A percentile compares a stretch with the other conserved stretches of the same genome.
phyloP scores from a whole-genome alignment of 495 filamentous ascomycete species.

The Amphirosellinia nigrospora region DNA sequence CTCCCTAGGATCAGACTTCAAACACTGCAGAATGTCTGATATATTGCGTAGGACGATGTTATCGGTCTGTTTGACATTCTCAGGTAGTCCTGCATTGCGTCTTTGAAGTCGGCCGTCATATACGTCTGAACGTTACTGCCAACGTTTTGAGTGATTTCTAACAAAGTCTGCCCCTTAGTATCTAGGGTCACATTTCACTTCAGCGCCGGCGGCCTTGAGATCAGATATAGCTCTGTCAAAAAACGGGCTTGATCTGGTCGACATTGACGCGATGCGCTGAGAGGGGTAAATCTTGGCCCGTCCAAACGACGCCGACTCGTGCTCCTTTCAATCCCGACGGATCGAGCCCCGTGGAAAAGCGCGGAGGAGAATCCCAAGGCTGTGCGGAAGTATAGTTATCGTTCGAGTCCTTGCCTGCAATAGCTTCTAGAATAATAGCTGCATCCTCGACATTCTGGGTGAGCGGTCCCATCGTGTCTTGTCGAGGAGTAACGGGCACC shows the following conservation, averaged over 20 bases:
- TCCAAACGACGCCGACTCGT: constrained; percentile 46
- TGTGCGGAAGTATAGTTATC: constrained; percentile 30
- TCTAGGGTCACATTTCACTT: constrained; percentile 12
- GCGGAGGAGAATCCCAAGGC: constrained; percentile 57
- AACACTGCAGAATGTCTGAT: constrained; percentile 11
- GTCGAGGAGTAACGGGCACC: constrained; percentile 65
- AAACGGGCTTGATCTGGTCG: constrained; percentile 18
- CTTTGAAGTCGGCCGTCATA: constrained; percentile 1
- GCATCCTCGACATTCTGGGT: constrained; percentile 70
- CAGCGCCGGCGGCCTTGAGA: constrained; percentile 12
- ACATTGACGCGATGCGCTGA: constrained; percentile 27
- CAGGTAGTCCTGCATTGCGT: constrained; percentile 2
- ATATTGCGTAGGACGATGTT: constrained; percentile 1
- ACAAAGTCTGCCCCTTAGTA: not conserved
- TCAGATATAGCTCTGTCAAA: constrained; percentile 28
- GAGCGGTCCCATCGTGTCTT: constrained; percentile 72
- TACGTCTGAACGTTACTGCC: not conserved
- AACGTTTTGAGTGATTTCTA: not conserved
- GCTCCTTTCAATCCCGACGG: constrained; percentile 39
- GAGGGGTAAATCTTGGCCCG: constrained; percentile 28
- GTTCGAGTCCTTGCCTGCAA: constrained; percentile 59
- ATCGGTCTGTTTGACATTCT: not conserved
- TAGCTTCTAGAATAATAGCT: constrained; percentile 67
- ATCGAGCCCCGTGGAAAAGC: constrained; percentile 45
- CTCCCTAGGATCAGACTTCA: constrained; percentile 7